Evolutionary conservation across 2,329 filamentous ascomycete genomes (phyloP), one percentile per base, ranked within the genome.

Genomic region (Bipolaris cookei): DNA sequence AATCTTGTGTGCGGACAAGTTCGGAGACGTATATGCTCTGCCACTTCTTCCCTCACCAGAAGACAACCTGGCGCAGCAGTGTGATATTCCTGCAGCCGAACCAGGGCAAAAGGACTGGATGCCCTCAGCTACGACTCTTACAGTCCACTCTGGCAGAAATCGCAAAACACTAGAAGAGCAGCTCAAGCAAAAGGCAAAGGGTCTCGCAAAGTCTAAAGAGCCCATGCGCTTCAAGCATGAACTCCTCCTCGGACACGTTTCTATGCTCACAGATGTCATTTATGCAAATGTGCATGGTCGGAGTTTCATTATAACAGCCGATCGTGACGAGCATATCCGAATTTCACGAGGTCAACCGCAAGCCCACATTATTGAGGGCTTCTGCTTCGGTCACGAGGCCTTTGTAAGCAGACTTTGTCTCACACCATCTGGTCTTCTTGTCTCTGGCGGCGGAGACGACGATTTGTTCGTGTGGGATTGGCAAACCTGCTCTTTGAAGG

Each of bases 11-110:
- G 94, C 88, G 50, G 95, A 99, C 81, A 99, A 99, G 77, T 98
- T 98, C 71, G 95, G 95, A 64, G 95, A 99, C 75, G 94, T 97
- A 59, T 98, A 97, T 78, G 86, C 90, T 10, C 78, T 99, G 6
- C 94, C 95, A 13, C 81, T 98, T 3, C 74, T 92, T 42, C 65
- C 69, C 11, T 67, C 73, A 10, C 69, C 72, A n/a, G 71, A 74
- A 34, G 74, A 77, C 41, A 68, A 54, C 6, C 50, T 34, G 10
- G 28, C 11, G 30, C 51, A 71, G 25, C 64, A 64, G 35, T 62
- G 65, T 16, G 67, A 62, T 25, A 62, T 58, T 5, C 47, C 59
- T 48, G 56, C 63, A 14, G 42, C 48, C 16, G 64, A 65, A 16
- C 63, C 56, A 3, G 64, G 70, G 28, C 58, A 63, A 51, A 79